Evolutionary conservation across 2,329 filamentous ascomycete species (phyloP), one percentile per base, ranked within the genome.

Genomic region (Fusarium cicatricum): DNA sequence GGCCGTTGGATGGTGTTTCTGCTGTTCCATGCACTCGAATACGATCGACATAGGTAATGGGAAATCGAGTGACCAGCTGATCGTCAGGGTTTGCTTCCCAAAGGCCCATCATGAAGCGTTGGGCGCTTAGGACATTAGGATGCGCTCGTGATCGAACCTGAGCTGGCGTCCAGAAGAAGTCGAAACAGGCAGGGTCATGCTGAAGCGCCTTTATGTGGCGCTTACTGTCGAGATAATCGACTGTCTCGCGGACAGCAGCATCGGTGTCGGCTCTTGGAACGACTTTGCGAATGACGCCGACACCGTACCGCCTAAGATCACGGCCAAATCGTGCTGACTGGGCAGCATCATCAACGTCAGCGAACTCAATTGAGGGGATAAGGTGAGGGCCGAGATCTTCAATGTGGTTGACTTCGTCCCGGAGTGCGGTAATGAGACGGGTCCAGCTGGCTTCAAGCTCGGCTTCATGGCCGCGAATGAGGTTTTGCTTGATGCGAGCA

Each of bases 81-180:
- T 86, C 85, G 64, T 81, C 78, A 48, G 78, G 74, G 36, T 73
- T 75, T 28, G 75, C 73, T 55, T 89, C 84, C 88, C 89, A 91
- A 23, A 90, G 75, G 10, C 80, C 77, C 79, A 89, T 87, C 70
- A 89, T 82, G 67, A 89, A 90, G 31, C 80, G 78, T 74, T 91
- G 88, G 2, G 87, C 81, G 32, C 76, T 76, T 34, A 90, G 77
- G 55, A 90, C 80, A 62, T 84, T 81, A 4, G 86, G 84, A 63
- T 91, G 85, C 0, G 85, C 84, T 19, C 88, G 83, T n/a, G 87
- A 85, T 64, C 84, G 82, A 49, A 88, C 82, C 73, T 91, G 88
- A 1, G 87, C 83, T 0, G 87, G 87, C 5, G 87, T 88, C 88
- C 88, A 90, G 75, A 90, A 90, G 66, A 90, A 83, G 72, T 90